phyloP scores from a whole-genome alignment of 2,329 filamentous ascomycete species.

The Paraconiothyrium brasiliense region DNA sequence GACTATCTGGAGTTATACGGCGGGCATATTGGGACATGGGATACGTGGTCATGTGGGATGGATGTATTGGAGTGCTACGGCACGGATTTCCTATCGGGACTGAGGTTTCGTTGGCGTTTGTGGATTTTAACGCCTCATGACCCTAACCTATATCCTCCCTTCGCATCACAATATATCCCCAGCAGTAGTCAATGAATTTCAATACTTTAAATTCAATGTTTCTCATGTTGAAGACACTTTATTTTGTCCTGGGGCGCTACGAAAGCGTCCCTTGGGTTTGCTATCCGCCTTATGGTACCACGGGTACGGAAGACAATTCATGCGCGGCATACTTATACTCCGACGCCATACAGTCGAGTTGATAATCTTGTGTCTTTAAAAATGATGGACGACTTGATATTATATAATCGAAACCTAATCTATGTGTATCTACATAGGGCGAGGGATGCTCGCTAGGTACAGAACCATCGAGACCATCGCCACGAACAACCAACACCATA shows the following conservation, averaged over 20 bases:
- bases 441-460: too few species aligned
- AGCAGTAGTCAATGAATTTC: not conserved
- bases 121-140: conserved; percentile 10
- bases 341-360: too few species aligned
- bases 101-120: conserved; percentile 11
- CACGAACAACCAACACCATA: not conserved
- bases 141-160: conserved; percentile 8
- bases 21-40: not conserved
- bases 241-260: too few species aligned
- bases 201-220: not conserved
- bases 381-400: too few species aligned
- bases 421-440: too few species aligned
- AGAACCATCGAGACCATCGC: not conserved
- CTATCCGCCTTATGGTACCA: too few species aligned
- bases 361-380: too few species aligned
- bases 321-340: too few species aligned
- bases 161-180: conserved; percentile 2
- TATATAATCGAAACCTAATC: too few species aligned
- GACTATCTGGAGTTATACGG: not conserved
- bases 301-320: too few species aligned
- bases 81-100: not conserved
- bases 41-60: not conserved
- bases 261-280: too few species aligned
- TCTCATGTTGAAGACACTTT: too few species aligned
- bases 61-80: not conserved